Conservation (phyloP, 257 asterid genomes). For the Pogostemon cablin region DNA sequence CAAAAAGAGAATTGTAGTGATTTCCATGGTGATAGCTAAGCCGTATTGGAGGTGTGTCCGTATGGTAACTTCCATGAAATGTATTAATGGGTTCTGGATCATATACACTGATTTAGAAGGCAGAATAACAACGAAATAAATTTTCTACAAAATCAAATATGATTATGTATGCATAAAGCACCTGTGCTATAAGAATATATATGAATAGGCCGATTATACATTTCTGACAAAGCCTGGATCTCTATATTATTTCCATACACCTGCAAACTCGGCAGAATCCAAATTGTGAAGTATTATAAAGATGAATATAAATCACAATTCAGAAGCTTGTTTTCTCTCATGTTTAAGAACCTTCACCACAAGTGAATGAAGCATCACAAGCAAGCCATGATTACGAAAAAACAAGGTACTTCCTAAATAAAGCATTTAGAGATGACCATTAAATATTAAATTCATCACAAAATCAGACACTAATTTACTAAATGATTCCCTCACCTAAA, state of each 20-base stretch:
- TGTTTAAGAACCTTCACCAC: slow-evolving; percentile 1
- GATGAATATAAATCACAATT: slow-evolving; percentile 15
- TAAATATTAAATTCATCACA: not conserved
- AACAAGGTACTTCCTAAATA: not conserved
- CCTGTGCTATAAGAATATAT: slow-evolving; percentile 97
- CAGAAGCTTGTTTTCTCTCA: not conserved
- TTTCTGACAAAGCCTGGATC: slow-evolving; percentile 93
- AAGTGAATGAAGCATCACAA: not conserved
- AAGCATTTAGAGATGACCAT: not conserved
- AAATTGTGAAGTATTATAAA: not conserved
- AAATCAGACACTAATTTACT: not conserved
- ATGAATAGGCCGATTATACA: slow-evolving; percentile 98
- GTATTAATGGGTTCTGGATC: slow-evolving; percentile 85
- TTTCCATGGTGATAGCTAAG: slow-evolving; percentile 95
- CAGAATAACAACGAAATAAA: slow-evolving; percentile 26
- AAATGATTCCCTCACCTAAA: not conserved
- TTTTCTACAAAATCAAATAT: slow-evolving; percentile 14
- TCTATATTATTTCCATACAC: slow-evolving; percentile 94
- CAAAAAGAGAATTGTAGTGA: slow-evolving; percentile 96
- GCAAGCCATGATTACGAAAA: not conserved
- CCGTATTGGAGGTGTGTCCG: slow-evolving; percentile 87
- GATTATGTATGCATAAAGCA: slow-evolving; percentile 34
- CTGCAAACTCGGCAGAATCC: slow-evolving; percentile 42
- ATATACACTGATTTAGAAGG: slow-evolving; percentile 26
- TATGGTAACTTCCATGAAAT: slow-evolving; percentile 90